Conservation (phyloP, 2,329 filamentous ascomycete species). For the Diplocarpon rosae region DNA sequence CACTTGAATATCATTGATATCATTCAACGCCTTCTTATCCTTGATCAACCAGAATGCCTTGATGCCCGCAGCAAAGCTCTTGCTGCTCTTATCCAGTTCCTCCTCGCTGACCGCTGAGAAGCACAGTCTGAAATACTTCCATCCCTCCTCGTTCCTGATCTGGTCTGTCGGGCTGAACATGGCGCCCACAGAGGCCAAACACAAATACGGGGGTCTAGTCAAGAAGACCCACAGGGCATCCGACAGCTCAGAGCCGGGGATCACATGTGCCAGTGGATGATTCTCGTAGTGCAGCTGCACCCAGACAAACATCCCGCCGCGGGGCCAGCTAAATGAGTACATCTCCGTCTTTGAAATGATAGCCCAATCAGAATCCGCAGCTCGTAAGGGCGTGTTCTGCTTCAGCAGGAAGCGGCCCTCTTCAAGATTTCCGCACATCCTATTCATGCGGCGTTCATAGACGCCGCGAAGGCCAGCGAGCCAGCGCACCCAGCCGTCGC, state of each 20-base stretch:
- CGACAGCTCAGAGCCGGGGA: conserved; percentile 45
- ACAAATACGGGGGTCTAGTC: conserved; percentile 56
- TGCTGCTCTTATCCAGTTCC: conserved; percentile 49
- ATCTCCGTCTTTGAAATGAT: conserved; percentile 64
- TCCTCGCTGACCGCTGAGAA: conserved; percentile 76
- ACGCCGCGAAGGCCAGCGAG: conserved; percentile 70
- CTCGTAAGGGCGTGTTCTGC: conserved; percentile 40
- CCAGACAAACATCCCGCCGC: conserved; percentile 92
- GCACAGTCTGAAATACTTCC: conserved; percentile 67
- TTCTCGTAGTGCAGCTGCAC: conserved; percentile 57
- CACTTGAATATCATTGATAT: conserved; percentile 23
- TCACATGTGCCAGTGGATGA: conserved; percentile 55
- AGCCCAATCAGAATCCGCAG: conserved; percentile 59
- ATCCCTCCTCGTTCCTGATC: conserved; percentile 47
- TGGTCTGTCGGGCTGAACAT: conserved; percentile 62
- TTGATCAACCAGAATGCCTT: conserved; percentile 70
- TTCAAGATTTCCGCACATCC: conserved; percentile 67
- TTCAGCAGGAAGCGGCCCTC: conserved; percentile 55
- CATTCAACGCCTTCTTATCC: conserved; percentile 53
- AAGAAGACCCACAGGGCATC: conserved; percentile 61
- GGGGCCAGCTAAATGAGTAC: conserved; percentile 68
- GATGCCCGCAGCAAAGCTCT: conserved; percentile 57
- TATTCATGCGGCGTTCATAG: conserved; percentile 76
- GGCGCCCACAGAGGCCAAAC: conserved; percentile 58
- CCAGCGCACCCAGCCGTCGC: conserved; percentile 84